Evolutionary conservation across 2,329 filamentous ascomycete genomes (phyloP).

Genomic region (Sphaerulina populicola): DNA sequence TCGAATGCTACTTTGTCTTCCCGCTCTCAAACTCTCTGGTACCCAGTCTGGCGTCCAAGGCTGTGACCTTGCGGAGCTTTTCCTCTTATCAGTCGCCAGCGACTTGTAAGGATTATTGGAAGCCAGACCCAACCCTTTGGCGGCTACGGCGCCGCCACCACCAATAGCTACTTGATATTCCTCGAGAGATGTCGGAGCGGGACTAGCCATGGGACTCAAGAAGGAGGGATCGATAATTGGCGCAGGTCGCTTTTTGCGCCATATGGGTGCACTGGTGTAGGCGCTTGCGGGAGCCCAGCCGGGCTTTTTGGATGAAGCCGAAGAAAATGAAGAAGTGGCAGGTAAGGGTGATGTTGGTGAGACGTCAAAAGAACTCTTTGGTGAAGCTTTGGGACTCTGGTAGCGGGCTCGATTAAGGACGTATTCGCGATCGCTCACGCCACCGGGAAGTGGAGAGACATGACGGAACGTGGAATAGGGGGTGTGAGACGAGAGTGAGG

Average conservation of each 20-base stretch:
- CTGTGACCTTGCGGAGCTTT: neutral
- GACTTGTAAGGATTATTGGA: neutral
- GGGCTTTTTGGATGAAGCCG: neutral
- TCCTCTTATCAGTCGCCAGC: neutral
- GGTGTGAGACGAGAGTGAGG: neutral
- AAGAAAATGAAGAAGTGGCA: neutral
- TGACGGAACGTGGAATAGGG: neutral
- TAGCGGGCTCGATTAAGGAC: neutral
- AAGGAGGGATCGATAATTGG: neutral
- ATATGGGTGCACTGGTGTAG: conserved; percentile 2
- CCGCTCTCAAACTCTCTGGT: conserved; percentile 3
- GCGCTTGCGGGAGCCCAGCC: conserved; percentile 4
- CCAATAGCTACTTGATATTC: neutral
- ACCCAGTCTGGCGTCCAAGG: conserved; percentile 1
- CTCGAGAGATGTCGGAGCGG: neutral
- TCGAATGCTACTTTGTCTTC: neutral
- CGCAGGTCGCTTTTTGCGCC: conserved; percentile 4
- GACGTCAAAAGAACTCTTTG: neutral
- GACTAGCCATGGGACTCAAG: neutral
- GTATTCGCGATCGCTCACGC: neutral
- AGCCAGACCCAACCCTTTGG: neutral
- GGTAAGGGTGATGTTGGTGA: too few relatives aligned
- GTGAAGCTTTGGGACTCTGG: neutral
- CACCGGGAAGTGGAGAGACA: neutral
- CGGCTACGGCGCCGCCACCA: neutral